Conservation (phyloP, 768 basidiomycete species). For the Scleroderma bovista region DNA sequence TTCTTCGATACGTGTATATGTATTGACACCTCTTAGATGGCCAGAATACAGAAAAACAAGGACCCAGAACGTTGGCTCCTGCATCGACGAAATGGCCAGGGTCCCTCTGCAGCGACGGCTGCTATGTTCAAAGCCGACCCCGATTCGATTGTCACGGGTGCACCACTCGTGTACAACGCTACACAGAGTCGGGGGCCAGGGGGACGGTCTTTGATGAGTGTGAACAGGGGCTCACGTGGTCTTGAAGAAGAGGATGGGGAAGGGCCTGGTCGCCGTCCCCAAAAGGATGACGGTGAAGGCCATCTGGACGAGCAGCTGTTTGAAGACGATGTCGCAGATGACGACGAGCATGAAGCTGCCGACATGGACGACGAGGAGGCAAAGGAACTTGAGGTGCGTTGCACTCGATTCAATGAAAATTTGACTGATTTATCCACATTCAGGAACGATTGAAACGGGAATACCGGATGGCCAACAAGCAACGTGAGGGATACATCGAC, state of each 20-base stretch:
- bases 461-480: slow-evolving; percentile 73
- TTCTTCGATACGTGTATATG: neutral
- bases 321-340: slow-evolving; percentile 83
- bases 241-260: slow-evolving; percentile 71
- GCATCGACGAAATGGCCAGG: slow-evolving; percentile 53
- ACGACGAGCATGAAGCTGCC: slow-evolving; percentile 72
- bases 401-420: neutral
- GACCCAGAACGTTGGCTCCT: slow-evolving; percentile 70
- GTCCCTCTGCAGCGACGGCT: slow-evolving; percentile 54
- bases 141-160: slow-evolving; percentile 38
- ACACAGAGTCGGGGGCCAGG: slow-evolving; percentile 63
- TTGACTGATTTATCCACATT: neutral
- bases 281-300: slow-evolving; percentile 65
- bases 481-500: slow-evolving; percentile 61
- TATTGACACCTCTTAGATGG: slow-evolving; percentile 15
- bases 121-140: slow-evolving; percentile 68
- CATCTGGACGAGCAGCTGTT: slow-evolving; percentile 79
- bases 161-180: slow-evolving; percentile 43
- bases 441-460: slow-evolving; percentile 84
- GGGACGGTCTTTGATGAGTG: slow-evolving; percentile 58
- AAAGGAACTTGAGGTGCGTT: slow-evolving; percentile 70
- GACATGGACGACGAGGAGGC: slow-evolving; percentile 81
- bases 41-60: slow-evolving; percentile 61
- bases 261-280: slow-evolving; percentile 44
- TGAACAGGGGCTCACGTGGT: slow-evolving; percentile 59